These are phyloP conservation scores for Dothistroma pini DNA, from an alignment of 2,329 filamentous ascomycete species.

Conservation along the genomic window DNA sequence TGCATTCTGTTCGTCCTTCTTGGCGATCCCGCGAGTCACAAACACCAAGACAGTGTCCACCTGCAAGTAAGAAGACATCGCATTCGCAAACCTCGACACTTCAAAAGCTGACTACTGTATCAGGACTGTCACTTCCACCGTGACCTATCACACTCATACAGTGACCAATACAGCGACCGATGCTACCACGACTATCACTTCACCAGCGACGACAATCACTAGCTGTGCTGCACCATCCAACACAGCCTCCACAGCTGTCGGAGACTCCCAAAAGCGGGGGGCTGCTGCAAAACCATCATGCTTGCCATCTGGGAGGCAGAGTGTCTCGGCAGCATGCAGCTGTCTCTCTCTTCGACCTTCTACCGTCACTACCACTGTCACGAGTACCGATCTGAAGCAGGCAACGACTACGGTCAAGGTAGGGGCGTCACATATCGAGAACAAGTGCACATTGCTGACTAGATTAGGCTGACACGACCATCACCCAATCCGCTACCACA, in stretches of 20 bases:
- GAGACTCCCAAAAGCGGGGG: background rate
- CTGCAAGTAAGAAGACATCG: background rate
- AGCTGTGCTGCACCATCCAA: background rate
- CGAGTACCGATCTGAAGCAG: background rate
- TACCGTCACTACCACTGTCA: background rate
- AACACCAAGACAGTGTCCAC: background rate
- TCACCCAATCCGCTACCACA: background rate
- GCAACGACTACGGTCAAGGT: background rate
- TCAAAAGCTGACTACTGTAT: background rate
- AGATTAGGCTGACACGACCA: background rate
- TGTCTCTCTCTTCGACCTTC: background rate
- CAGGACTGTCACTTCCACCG: background rate
- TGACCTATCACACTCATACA: background rate
- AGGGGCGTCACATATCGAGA: background rate
- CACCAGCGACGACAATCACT: background rate
- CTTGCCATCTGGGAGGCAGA: background rate
- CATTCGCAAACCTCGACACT: background rate
- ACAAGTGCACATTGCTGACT: background rate
- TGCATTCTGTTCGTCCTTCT: background rate
- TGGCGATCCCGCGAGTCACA: background rate
- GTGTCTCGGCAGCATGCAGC: background rate
- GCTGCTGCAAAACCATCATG: background rate
- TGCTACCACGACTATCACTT: background rate
- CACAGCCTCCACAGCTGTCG: background rate
- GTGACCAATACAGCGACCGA: background rate